A percentile compares a stretch with the other conserved stretches of the same genome.
These are phyloP conservation scores for Lolium rigidum DNA, from an alignment of 176 grass and related monocot species.

Conservation along the genomic window DNA sequence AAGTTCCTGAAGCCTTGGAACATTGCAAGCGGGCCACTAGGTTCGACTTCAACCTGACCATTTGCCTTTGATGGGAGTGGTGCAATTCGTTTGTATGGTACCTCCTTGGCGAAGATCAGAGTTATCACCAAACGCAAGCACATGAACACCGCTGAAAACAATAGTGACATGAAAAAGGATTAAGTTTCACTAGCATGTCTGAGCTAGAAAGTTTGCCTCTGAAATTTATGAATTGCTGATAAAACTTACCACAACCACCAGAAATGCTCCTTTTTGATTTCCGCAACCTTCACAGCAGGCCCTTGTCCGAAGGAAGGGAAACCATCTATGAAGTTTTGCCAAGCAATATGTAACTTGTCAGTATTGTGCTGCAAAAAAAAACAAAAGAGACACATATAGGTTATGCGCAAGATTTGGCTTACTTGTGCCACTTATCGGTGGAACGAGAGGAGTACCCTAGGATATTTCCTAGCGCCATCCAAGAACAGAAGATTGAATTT, in stretches of 20 bases:
- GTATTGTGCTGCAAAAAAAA: not conserved
- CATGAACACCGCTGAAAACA: conserved; percentile 41
- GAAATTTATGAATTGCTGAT: not conserved
- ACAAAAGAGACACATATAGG: not conserved
- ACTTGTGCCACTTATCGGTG: conserved; percentile 78
- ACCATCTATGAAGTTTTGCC: conserved; percentile 58
- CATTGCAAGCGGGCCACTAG: conserved; percentile 35
- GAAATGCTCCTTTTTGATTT: conserved; percentile 87
- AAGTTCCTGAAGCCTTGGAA: conserved; percentile 76
- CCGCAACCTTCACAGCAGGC: conserved; percentile 87
- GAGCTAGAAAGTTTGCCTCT: not conserved
- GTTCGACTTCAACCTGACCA: conserved; percentile 41
- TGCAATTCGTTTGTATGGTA: conserved; percentile 43
- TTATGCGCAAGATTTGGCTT: conserved; percentile 9
- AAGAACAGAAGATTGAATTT: conserved; percentile 92
- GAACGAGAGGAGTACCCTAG: conserved; percentile 92
- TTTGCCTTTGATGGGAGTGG: conserved; percentile 56
- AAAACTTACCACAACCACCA: conserved; percentile 79
- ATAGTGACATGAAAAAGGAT: not conserved
- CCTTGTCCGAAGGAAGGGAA: conserved; percentile 82
- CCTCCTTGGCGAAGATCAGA: conserved; percentile 73
- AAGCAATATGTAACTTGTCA: conserved; percentile 13
- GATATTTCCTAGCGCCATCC: conserved; percentile 97
- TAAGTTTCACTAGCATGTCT: not conserved
- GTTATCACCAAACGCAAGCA: conserved; percentile 48